Base-by-base conservation (phyloP, 2,329 filamentous ascomycete species). In the Diplodia scrobiculata region DNA sequence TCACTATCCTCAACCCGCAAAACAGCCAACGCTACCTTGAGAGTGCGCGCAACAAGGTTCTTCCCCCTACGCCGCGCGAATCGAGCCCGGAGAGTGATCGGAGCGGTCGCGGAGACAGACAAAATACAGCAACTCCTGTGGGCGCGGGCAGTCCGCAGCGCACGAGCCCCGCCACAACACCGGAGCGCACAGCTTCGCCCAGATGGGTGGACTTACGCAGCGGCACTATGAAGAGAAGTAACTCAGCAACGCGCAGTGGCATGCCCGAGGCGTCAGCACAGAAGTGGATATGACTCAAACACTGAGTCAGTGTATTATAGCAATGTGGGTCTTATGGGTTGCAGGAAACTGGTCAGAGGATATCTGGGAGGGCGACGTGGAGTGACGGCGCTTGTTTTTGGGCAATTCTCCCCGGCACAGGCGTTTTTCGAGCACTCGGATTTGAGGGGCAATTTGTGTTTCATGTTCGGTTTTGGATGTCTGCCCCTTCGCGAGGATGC, bases 1-100 rank as follows among this genome's bases (percentile, higher is more conserved):
- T 51, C 45, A 58, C 63, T 13, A 52, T 52, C 27, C 69, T 70
- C 3, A 70, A 73, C 25, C 68, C 72, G 0, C 69, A 72, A n/a
- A 71, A 74, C 29, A 62, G 58, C 19, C 58, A 62, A 71, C 66
- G 72, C 69, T 76, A 78, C 59, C 72, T 76, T 4, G 69, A 76
- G 66, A 68, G 70, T 9, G 74, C 75, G 64, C 74, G 74, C 17
- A 71, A 76, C 59, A 78, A 77, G 67, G 69, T 74, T 4, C 71
- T 78, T 0, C 75, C 75, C 5, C 69, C 74, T 1, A 73, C 75
- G 25, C 73, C 76, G 4, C 68, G 68, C 6, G 58, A 27, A 17
- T 60, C 64, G 21, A 21, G 7, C 21, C n/a, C 29, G n/a, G 45
- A 62, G 14, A 47, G 25, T 5, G 41, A 9, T 3, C 6, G 6